A percentile compares a stretch with the other conserved stretches of the same genome.
Conservation (phyloP, 495 filamentous ascomycete species). For the Extremus antarcticus region DNA sequence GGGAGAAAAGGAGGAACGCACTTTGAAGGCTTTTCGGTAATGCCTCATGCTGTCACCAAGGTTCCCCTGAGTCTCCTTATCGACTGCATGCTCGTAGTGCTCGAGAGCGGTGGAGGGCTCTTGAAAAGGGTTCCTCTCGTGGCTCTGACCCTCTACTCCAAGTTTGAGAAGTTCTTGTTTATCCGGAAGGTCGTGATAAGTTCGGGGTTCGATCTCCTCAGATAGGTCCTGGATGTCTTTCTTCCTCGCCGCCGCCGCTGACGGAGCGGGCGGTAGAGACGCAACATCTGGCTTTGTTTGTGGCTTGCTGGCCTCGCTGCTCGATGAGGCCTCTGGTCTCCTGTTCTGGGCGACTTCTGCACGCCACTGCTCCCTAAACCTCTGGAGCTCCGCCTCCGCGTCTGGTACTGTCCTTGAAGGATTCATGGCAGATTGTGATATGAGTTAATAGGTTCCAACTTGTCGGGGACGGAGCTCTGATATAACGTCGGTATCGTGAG, state of each 20-base stretch:
- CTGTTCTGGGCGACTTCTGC: conserved; percentile 57
- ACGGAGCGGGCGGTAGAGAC: neutral
- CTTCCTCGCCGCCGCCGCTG: conserved; percentile 13
- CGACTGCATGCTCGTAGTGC: conserved; percentile 85
- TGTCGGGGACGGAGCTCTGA: too few species aligned
- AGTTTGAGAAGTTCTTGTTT: conserved; percentile 34
- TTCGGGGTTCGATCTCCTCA: conserved; percentile 33
- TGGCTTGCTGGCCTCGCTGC: conserved; percentile 1
- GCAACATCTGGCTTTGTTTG: neutral
- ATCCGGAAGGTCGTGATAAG: conserved; percentile 36
- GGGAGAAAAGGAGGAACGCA: conserved; percentile 27
- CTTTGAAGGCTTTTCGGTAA: conserved; percentile 82
- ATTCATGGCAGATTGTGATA: neutral
- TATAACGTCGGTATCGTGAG: too few species aligned
- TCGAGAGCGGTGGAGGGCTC: conserved; percentile 75
- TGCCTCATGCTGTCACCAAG: conserved; percentile 81
- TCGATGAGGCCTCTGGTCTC: conserved; percentile 13
- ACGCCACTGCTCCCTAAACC: conserved; percentile 71
- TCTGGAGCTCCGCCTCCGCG: conserved; percentile 59
- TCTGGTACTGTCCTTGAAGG: neutral
- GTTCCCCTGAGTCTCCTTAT: conserved; percentile 72
- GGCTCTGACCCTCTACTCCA: conserved; percentile 28
- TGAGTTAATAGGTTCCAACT: too few species aligned
- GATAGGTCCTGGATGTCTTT: conserved; percentile 19
- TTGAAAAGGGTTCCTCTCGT: conserved; percentile 14